These are phyloP conservation scores for Colletotrichum horii DNA, from an alignment of 2,329 filamentous ascomycete species.

Conservation along the genomic window DNA sequence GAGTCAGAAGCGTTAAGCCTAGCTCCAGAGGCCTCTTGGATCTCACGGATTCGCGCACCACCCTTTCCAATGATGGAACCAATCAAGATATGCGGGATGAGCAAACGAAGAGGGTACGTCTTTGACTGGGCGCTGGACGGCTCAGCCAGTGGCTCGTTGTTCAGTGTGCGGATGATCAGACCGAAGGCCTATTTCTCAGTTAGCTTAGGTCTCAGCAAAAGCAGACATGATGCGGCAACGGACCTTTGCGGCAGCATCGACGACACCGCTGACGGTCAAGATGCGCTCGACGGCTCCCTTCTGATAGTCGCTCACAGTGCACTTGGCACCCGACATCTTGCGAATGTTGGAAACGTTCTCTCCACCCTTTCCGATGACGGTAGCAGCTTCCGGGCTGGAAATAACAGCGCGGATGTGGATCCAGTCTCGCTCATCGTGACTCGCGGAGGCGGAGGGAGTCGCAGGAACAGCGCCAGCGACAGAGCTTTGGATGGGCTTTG, in stretches of 20 bases:
- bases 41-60: slow-evolving; percentile 94
- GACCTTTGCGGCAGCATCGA: slow-evolving; percentile 97
- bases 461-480: slow-evolving; percentile 38
- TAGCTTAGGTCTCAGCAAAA: background rate
- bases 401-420: slow-evolving; percentile 97
- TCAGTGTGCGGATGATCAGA: slow-evolving; percentile 95
- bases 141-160: slow-evolving; percentile 91
- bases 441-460: slow-evolving; percentile 49
- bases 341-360: slow-evolving; percentile 98
- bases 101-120: slow-evolving; percentile 93
- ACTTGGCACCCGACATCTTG: slow-evolving; percentile 94
- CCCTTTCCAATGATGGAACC: slow-evolving; percentile 99
- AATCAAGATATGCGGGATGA: slow-evolving; percentile 96
- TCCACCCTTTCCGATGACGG: slow-evolving; percentile 97
- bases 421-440: slow-evolving; percentile 92
- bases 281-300: slow-evolving; percentile 97
- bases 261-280: slow-evolving; percentile 92
- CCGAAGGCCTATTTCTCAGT: slow-evolving; percentile 77
- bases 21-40: slow-evolving; percentile 96
- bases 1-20: slow-evolving; percentile 96
- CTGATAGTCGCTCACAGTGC: slow-evolving; percentile 97
- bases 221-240: slow-evolving; percentile 7
- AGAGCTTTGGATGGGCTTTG: slow-evolving; percentile 50
- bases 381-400: slow-evolving; percentile 95
- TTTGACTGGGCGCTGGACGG: slow-evolving; percentile 93